Evolutionary conservation across 441 rosid species (phyloP).

Genomic region (Eutrema salsugineum): DNA sequence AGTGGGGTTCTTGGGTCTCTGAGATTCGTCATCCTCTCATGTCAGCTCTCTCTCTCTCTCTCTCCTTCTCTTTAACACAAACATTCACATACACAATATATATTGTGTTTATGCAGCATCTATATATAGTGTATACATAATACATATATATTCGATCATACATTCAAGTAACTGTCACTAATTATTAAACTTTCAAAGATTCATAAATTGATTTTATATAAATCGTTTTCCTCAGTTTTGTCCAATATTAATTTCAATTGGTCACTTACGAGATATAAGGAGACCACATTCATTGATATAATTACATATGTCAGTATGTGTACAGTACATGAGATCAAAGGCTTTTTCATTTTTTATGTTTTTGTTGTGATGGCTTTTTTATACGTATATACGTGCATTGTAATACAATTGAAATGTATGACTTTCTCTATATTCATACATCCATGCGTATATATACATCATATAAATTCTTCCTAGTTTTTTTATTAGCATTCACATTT

Average conservation of each 20-base stretch:
- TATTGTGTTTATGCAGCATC: background rate
- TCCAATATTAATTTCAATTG: too few relatives aligned
- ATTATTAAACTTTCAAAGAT: background rate
- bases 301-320: background rate
- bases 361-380: background rate
- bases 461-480: background rate
- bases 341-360: background rate
- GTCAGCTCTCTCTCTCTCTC: constrained; percentile 33
- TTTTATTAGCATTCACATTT: background rate
- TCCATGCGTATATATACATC: background rate
- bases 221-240: background rate
- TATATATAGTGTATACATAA: background rate
- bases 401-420: background rate
- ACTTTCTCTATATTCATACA: background rate
- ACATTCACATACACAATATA: background rate
- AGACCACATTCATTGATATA: background rate
- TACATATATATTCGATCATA: background rate
- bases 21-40: constrained; percentile 85
- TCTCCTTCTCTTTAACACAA: background rate
- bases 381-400: background rate
- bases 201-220: background rate
- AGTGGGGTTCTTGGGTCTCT: constrained; percentile 96
- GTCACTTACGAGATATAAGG: too few relatives aligned
- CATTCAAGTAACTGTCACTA: background rate
- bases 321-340: background rate